Conservation (phyloP, 2,329 filamentous ascomycete species). For the Hortaea werneckii region DNA sequence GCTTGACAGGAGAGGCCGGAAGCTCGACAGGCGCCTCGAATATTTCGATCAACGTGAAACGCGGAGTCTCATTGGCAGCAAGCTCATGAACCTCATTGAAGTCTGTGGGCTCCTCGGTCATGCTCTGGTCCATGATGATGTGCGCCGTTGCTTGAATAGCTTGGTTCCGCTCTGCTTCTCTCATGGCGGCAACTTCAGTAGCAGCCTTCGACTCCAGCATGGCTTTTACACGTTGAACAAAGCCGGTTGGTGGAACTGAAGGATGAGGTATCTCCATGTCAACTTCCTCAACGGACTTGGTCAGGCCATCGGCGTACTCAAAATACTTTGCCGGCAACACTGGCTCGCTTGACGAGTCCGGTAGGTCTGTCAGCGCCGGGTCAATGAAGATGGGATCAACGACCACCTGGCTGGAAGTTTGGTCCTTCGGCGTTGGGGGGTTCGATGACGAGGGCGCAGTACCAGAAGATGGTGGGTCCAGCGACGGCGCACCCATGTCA, state of each 20-base stretch:
- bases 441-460: constrained; percentile 28
- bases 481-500: constrained; percentile 32
- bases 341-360: constrained; percentile 26
- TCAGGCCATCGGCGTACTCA: constrained; percentile 22
- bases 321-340: constrained; percentile 26
- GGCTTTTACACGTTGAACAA: constrained; percentile 33
- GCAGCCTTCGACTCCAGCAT: constrained; percentile 32
- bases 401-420: constrained; percentile 25
- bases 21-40: constrained; percentile 25
- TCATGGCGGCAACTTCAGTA: constrained; percentile 15
- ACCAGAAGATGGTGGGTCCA: constrained; percentile 32
- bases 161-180: constrained; percentile 9
- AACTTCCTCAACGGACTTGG: constrained; percentile 25
- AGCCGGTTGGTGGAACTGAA: constrained; percentile 27
- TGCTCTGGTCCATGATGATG: background rate
- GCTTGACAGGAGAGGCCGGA: constrained; percentile 24
- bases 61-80: constrained; percentile 21
- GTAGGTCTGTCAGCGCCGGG: constrained; percentile 23
- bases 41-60: constrained; percentile 23
- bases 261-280: constrained; percentile 22
- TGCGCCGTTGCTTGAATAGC: constrained; percentile 8
- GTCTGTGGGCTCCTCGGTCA: constrained; percentile 2
- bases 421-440: constrained; percentile 32
- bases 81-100: constrained; percentile 21
- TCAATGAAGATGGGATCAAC: constrained; percentile 27